Evolutionary conservation across 2,329 filamentous ascomycete genomes (phyloP), one percentile per base, ranked within the genome.

Genomic region (Fusarium nematophilum): DNA sequence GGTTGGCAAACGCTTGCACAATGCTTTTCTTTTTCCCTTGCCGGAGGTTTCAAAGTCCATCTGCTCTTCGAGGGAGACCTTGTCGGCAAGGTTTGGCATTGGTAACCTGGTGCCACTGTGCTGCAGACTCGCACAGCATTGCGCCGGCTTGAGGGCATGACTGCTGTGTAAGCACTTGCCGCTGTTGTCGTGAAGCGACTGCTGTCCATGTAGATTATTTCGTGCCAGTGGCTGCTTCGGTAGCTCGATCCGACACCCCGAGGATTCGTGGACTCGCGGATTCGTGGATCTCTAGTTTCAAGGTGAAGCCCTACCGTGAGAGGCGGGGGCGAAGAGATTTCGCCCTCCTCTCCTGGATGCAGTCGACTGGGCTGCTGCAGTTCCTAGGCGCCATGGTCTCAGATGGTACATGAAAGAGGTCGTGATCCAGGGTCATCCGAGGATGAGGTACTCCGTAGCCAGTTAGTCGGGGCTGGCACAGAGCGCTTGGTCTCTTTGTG

Each of bases 351-450:
- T 29, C 18, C 33, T 39, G 11, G 14, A 36, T 51, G 55, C 34
- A 59, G 33, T 33, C 42, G 29, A 7, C 36, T 56, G 40, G 49
- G 38, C 37, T 45, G 43, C 45, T 53, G 45, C 55, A 46, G 33
- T 26, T 27, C 34, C 50, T 39, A 36, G 40, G 51, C 62, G 62
- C 49, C 55, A 62, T 57, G 36, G 57, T 50, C 58, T 59, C 42
- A 23, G 46, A 36, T 30, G 36, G 29, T 51, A 49, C 47, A 56
- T 51, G 27, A 40, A 40, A 25, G 17, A n/a, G 17, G 34, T 51
- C 36, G 37, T 42, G 51, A 29, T 18, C 37, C 23, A 33, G 27
- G 11, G 55, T 47, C 30, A 53, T 47, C 37, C 25, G 14, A 42
- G 15, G 25, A 38, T 31, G 18, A 26, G 23, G 26, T 31, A 37